These are phyloP conservation scores for Zymoseptoria passerinii DNA, from an alignment of 2,329 filamentous ascomycete species.

Conservation along the genomic window DNA sequence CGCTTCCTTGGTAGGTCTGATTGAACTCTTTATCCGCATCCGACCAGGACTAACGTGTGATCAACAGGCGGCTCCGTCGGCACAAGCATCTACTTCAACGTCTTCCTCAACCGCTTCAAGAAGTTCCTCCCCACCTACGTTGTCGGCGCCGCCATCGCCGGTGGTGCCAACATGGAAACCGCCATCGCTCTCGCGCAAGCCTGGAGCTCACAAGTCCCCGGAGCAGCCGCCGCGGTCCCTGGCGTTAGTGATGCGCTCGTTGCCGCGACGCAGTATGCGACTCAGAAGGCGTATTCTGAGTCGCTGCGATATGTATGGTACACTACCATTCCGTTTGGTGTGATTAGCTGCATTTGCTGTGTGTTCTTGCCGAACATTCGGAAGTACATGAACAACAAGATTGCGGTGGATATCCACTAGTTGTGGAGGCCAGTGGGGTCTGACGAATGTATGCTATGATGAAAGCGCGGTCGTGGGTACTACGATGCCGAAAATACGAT, in stretches of 20 bases:
- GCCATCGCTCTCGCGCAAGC: constrained; percentile 8
- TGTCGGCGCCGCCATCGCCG: constrained; percentile 33
- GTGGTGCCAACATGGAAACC: constrained; percentile 6
- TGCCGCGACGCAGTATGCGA: constrained; percentile 15
- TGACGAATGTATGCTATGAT: too few species aligned
- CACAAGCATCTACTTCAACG: constrained; percentile 40
- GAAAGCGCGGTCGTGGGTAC: too few species aligned
- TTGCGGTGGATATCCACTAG: constrained; percentile 18
- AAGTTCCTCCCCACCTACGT: constrained; percentile 45
- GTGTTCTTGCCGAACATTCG: constrained; percentile 19
- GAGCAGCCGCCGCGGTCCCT: constrained; percentile 11
- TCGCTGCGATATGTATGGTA: constrained; percentile 19
- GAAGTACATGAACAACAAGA: constrained; percentile 17
- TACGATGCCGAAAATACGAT: too few species aligned
- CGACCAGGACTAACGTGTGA: background rate
- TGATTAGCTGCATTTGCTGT: constrained; percentile 16
- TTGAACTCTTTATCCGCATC: background rate
- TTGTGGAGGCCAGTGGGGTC: background rate
- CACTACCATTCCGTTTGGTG: constrained; percentile 19
- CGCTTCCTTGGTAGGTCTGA: constrained; percentile 50
- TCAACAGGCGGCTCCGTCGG: constrained; percentile 45
- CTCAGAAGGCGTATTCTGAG: constrained; percentile 15
- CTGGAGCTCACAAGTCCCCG: constrained; percentile 16
- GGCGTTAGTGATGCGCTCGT: constrained; percentile 8
- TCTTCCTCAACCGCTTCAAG: constrained; percentile 41